These are phyloP conservation scores for Fusarium sambucinum DNA, from an alignment of 2,329 filamentous ascomycete genomes.

Conservation along the genomic window DNA sequence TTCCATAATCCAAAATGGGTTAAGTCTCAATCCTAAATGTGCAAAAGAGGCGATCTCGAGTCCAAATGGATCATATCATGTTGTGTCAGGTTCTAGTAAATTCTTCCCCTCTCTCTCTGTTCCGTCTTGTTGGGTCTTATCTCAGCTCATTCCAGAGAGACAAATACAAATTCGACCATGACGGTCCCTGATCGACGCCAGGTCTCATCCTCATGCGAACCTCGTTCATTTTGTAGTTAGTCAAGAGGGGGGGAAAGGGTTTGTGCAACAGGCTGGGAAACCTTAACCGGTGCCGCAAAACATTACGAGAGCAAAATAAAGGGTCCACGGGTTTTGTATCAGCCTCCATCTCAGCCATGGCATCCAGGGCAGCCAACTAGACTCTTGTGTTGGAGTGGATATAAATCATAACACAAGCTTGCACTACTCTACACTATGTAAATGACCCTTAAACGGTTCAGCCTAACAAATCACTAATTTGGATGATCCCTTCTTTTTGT, in stretches of 20 bases:
- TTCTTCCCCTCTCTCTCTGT: conserved; percentile 7
- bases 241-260: neutral
- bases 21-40: neutral
- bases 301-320: neutral
- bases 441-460: conserved; percentile 26
- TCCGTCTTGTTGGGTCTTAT: conserved; percentile 26
- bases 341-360: conserved; percentile 29
- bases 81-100: conserved; percentile 25
- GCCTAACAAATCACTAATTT: neutral
- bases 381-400: neutral
- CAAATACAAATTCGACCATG: neutral
- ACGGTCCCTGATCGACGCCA: neutral
- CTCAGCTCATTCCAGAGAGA: conserved; percentile 28
- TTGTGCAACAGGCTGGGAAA: conserved; percentile 2
- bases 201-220: conserved; percentile 14
- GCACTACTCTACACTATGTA: neutral
- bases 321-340: conserved; percentile 33
- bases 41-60: neutral
- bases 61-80: neutral
- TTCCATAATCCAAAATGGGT: neutral
- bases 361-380: neutral
- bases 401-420: conserved; percentile 2
- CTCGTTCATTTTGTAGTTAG: neutral
- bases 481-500: neutral
- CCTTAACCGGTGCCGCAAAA: conserved; percentile 18